Base-by-base conservation (phyloP, 2,329 filamentous ascomycete species). In the Diplodia seriata region DNA sequence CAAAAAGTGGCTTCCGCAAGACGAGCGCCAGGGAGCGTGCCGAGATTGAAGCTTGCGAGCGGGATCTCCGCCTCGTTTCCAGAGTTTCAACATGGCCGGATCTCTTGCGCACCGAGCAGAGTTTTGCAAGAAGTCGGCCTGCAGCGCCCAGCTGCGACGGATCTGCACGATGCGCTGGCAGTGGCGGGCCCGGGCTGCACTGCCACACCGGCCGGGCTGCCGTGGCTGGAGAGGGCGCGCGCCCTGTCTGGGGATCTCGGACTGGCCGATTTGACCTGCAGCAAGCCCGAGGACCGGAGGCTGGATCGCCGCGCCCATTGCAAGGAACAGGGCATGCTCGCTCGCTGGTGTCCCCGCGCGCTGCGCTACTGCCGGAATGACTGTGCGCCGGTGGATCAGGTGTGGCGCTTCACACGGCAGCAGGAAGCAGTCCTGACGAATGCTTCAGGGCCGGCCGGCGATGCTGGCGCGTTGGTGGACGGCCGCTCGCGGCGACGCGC, bases 1-100 rank as follows among this genome's bases (percentile, higher is more conserved):
- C 47, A 7, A 47, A 18, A 26, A n/a, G 59, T 51, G 59, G 59
- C 59, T 63, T 65, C 62, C 62, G 62, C 62, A 43, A 50, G 62
- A 51, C 62, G 47, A 63, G 47, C 59, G 43, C 50, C 59, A 50
- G 31, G 43, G 43, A 51, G 59, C 43, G 59, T 47, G 59, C 59
- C 59, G 47, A 51, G 50, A 38, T 23, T 26, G 54, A 49, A 63
- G 59, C 59, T 63, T 63, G 50, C 59, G 59, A 47, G 59, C 59
- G 59, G 59, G 59, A 65, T 65, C 31, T 55, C 62, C 62, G 62
- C 23, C 49, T 65, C 62, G 62, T 65, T 65, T 65, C 62, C 62
- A 65, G 33, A 65, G 43, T 65, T 43, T 53, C 59, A 51, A 36
- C 57, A 51, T 26, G 5, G 47, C 59, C 4, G 29, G 56, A 61